Evolutionary conservation across 2,329 filamentous ascomycete genomes (phyloP).

Genomic region (Penicillium sp.): DNA sequence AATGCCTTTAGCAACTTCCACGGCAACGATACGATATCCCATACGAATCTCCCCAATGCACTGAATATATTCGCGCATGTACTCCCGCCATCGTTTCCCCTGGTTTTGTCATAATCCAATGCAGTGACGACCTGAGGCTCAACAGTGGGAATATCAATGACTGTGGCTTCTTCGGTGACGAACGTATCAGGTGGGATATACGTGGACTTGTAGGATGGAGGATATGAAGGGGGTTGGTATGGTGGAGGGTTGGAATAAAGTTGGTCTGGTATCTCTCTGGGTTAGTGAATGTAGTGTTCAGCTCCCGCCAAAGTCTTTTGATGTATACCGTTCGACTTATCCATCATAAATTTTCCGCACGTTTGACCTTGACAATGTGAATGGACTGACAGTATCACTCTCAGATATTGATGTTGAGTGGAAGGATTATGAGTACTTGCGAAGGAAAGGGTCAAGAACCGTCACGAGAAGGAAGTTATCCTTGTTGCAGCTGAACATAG

Average conservation of each 20-base stretch:
- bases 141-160: neutral
- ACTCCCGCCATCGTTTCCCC: neutral
- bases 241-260: neutral
- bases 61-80: neutral
- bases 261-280: neutral
- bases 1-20: neutral
- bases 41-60: neutral
- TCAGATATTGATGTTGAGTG: neutral
- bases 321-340: neutral
- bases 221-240: neutral
- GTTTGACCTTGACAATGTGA: neutral
- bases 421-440: neutral
- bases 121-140: neutral
- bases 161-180: neutral
- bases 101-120: neutral
- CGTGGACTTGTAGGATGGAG: neutral
- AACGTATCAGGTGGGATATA: neutral
- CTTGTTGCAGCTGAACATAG: neutral
- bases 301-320: neutral
- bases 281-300: neutral
- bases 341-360: neutral
- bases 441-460: neutral
- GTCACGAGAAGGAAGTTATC: neutral
- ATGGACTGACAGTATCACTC: neutral
- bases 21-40: neutral